Percentiles rank a stretch among this genome's conserved stretches.
phyloP scores from a whole-genome alignment of 2,329 filamentous ascomycete species.

The Fusarium beomiforme region DNA sequence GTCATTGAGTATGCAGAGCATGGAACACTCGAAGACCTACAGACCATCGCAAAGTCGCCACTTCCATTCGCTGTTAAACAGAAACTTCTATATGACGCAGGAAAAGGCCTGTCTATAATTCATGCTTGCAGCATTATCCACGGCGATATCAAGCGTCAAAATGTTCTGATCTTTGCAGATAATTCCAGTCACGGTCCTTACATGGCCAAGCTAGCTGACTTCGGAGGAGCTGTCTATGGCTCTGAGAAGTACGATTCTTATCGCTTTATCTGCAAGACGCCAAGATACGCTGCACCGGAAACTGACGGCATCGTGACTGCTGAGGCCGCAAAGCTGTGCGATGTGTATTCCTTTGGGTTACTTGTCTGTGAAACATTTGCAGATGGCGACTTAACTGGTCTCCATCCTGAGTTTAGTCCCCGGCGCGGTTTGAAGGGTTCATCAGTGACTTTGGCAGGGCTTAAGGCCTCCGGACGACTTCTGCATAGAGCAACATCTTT shows the following conservation, averaged over 20 bases:
- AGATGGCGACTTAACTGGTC: not conserved
- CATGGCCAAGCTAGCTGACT: not conserved
- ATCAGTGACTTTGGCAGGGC: not conserved
- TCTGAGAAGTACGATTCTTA: conserved; percentile 2
- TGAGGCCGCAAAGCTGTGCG: not conserved
- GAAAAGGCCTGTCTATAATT: not conserved
- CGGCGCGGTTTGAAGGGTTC: fast-evolving
- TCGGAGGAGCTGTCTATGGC: not conserved
- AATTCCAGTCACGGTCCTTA: not conserved
- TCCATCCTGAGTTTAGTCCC: not conserved
- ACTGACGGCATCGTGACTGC: not conserved
- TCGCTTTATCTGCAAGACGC: conserved; percentile 3
- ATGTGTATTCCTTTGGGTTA: not conserved
- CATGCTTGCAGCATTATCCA: not conserved
- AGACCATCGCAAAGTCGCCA: not conserved
- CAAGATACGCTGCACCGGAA: not conserved
- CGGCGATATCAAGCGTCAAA: not conserved
- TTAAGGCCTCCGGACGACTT: not conserved
- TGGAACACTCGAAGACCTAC: not conserved
- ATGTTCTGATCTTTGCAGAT: not conserved
- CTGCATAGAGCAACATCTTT: not conserved
- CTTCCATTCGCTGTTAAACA: not conserved
- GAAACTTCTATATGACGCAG: not conserved
- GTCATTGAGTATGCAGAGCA: not conserved
- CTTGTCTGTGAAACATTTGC: not conserved